These are phyloP conservation scores for Moesziomyces parantarcticus DNA, from an alignment of 1,284 basidiomycete genomes.

Conservation along the genomic window DNA sequence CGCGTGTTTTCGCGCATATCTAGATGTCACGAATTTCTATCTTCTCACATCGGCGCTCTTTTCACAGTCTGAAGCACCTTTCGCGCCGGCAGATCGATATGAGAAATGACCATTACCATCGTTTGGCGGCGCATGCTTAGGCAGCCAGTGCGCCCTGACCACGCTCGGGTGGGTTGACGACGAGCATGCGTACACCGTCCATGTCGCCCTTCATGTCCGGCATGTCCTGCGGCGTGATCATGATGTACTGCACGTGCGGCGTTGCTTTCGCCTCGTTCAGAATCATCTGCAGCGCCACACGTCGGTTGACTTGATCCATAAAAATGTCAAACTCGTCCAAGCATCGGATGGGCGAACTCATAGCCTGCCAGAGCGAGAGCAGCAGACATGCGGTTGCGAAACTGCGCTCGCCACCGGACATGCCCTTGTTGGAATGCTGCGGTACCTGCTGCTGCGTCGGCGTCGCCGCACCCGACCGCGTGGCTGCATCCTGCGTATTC, in stretches of 20 bases:
- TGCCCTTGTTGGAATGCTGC: slow-evolving; percentile 68
- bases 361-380: slow-evolving; percentile 92
- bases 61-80: background rate
- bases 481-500: slow-evolving; percentile 46
- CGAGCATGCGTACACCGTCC: slow-evolving; percentile 30
- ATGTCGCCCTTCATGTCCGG: slow-evolving; percentile 36
- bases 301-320: slow-evolving; percentile 92
- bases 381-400: slow-evolving; percentile 95
- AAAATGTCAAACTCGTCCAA: slow-evolving; percentile 87
- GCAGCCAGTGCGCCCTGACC: slow-evolving; percentile 25
- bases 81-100: too few relatives aligned
- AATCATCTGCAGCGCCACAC: slow-evolving; percentile 90
- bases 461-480: slow-evolving; percentile 80
- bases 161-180: slow-evolving; percentile 33
- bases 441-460: slow-evolving; percentile 74
- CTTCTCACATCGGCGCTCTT: background rate
- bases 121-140: background rate
- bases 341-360: slow-evolving; percentile 91
- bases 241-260: slow-evolving; percentile 54
- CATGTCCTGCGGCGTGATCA: slow-evolving; percentile 66
- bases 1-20: background rate
- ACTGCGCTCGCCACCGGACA: slow-evolving; percentile 92
- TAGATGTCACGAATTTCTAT: background rate
- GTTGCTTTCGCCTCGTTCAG: slow-evolving; percentile 42
- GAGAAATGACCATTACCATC: background rate